Evolutionary conservation across 1,139 yeast genomes (phyloP).

Genomic region (Yamadazyma membranifaciens): DNA sequence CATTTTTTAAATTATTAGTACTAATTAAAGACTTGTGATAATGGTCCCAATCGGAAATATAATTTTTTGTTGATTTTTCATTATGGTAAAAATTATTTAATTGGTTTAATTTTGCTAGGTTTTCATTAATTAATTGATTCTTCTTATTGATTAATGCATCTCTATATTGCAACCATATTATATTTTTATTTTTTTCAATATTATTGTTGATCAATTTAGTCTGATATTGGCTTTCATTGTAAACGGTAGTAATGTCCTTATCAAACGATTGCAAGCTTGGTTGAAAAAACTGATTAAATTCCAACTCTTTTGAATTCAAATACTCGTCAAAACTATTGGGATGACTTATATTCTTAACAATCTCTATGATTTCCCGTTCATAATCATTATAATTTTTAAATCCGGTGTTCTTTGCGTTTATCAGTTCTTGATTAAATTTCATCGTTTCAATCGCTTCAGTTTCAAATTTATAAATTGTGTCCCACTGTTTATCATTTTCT

Average conservation of each 20-base stretch:
- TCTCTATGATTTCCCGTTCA: constrained; percentile 17
- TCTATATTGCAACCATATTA: constrained; percentile 36
- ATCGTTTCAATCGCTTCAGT: constrained; percentile 33
- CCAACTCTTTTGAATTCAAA: constrained; percentile 20
- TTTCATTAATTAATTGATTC: constrained; percentile 22
- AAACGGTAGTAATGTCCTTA: constrained; percentile 24
- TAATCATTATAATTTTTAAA: constrained; percentile 25
- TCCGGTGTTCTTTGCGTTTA: constrained; percentile 19
- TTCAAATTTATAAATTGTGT: constrained; percentile 31
- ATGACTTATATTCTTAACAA: constrained; percentile 29
- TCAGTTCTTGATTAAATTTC: constrained; percentile 33
- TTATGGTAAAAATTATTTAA: constrained; percentile 27
- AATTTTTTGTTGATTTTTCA: constrained; percentile 16
- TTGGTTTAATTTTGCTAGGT: constrained; percentile 24
- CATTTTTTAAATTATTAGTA: constrained; percentile 9
- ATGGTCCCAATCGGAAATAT: constrained; percentile 17
- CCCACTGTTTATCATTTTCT: constrained; percentile 37
- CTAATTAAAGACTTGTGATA: constrained; percentile 34
- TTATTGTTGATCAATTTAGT: constrained; percentile 21
- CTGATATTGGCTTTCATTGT: constrained; percentile 33
- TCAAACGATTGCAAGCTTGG: constrained; percentile 25
- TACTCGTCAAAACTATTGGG: constrained; percentile 35
- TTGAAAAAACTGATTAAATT: constrained; percentile 31
- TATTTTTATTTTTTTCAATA: constrained; percentile 26
- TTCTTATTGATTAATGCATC: constrained; percentile 22